Conservation (phyloP, 2,329 filamentous ascomycete species). For the Aschersonia sp. region DNA sequence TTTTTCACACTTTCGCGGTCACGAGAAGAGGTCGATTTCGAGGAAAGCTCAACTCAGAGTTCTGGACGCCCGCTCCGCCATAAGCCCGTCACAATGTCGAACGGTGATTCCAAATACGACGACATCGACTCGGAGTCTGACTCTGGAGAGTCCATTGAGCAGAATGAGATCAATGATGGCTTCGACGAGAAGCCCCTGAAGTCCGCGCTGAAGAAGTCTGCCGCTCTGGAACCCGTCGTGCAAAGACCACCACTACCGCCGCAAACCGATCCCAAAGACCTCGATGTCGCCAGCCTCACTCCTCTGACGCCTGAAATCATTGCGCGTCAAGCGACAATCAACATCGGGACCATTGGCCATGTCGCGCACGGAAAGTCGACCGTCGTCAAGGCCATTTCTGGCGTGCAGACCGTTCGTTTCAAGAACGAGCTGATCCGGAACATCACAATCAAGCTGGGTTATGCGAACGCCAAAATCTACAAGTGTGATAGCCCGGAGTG, state of each 20-base stretch:
- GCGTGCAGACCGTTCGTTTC: slow-evolving; percentile 96
- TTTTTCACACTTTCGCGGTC: neutral
- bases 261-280: slow-evolving; percentile 81
- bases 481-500: slow-evolving; percentile 88
- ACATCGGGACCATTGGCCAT: slow-evolving; percentile 96
- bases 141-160: slow-evolving; percentile 49
- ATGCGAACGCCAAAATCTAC: slow-evolving; percentile 99
- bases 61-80: slow-evolving; percentile 13
- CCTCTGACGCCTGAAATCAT: slow-evolving; percentile 95
- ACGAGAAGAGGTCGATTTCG: neutral
- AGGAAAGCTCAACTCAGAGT: neutral
- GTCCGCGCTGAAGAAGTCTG: slow-evolving; percentile 70
- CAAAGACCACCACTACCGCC: slow-evolving; percentile 49
- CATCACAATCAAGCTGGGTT: slow-evolving; percentile 99
- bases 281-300: slow-evolving; percentile 67
- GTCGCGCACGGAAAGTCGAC: slow-evolving; percentile 98
- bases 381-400: slow-evolving; percentile 97
- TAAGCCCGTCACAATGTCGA: slow-evolving; percentile 29
- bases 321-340: slow-evolving; percentile 93
- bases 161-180: slow-evolving; percentile 43
- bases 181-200: slow-evolving; percentile 55
- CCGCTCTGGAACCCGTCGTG: slow-evolving; percentile 39
- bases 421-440: slow-evolving; percentile 99
- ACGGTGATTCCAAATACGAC: slow-evolving; percentile 50
- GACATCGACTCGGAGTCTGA: slow-evolving; percentile 61